Base-by-base conservation (phyloP, 495 filamentous ascomycete genomes). In the Cudoniella acicularis region DNA sequence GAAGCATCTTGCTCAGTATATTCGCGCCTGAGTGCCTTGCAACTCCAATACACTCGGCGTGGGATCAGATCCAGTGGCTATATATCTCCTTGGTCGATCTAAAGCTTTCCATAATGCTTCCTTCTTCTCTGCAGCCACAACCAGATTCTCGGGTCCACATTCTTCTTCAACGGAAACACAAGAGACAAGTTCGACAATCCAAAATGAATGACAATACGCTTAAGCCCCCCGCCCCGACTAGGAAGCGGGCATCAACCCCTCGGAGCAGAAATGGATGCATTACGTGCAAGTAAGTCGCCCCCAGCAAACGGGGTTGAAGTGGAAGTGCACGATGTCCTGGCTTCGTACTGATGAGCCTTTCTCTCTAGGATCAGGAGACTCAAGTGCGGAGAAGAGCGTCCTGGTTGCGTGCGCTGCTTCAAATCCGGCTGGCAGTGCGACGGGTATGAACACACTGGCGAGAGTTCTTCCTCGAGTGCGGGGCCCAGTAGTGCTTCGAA, bases 371-470 rank as follows among this genome's bases (percentile, higher is more conserved):
- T 63, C 40, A 45, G 79, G 13, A 72, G 73, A 59, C 73, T 85
- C 54, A 84, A 85, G 67, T 85, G 83, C 50, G 81, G 82, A 50
- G 83, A 85, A 65, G 68, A 66, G 13, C 75, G 74, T 43, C 83
- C 81, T 23, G 72, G 64, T 21, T 85, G 83, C 60, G 69, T 66
- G 18, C 72, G 74, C 47, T 85, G 83, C 57, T 58, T 73, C 21
- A 79, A 72, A 47, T 75, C 78, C 10, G 75, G 81, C 16, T 73
- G 79, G 30, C 60, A 66, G 18, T 86, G 83, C 64, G 80, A 78
- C 61, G 81, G 80, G 27, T 83, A 82, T 56, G 75, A 54, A 30
- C 46, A 50, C 30, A 9, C 50, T n/a, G 17, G 4, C 20, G 43
- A 47, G 8, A 17, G 8, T n/a, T 47, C 43, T 21, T 17, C 43